phyloP scores from a whole-genome alignment of 306 rosid species.

The Fragaria nilgerrensis region DNA sequence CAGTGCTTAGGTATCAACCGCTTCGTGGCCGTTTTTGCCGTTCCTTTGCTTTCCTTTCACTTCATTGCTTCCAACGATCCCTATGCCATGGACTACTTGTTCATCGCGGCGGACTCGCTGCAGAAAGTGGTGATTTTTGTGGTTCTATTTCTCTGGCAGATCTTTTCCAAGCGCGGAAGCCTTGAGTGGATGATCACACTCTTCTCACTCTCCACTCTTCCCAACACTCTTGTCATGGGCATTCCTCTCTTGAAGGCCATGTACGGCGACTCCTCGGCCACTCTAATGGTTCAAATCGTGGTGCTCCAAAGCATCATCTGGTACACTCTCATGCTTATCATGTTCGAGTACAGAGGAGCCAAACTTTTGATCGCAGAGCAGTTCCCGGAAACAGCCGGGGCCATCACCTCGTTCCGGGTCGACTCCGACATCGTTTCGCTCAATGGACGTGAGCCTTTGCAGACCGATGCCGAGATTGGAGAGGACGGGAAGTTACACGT shows the following conservation, averaged over 20 bases:
- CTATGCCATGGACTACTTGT: slow-evolving; percentile 69
- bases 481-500: slow-evolving; percentile 85
- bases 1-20: slow-evolving; percentile 88
- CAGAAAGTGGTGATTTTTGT: slow-evolving; percentile 56
- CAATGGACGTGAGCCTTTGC: slow-evolving; percentile 60
- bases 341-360: slow-evolving; percentile 86
- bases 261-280: slow-evolving; percentile 74
- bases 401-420: slow-evolving; percentile 64
- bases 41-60: slow-evolving; percentile 79
- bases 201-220: slow-evolving; percentile 82
- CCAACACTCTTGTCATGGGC: slow-evolving; percentile 90
- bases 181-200: slow-evolving; percentile 80
- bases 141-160: slow-evolving; percentile 71
- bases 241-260: slow-evolving; percentile 74
- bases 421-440: slow-evolving; percentile 81
- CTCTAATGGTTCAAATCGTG: slow-evolving; percentile 78
- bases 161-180: slow-evolving; percentile 47
- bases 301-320: slow-evolving; percentile 77
- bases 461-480: slow-evolving; percentile 72
- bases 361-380: slow-evolving; percentile 70
- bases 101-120: slow-evolving; percentile 80
- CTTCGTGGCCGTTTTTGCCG: slow-evolving; percentile 77
- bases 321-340: slow-evolving; percentile 70
- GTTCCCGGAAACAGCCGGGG: slow-evolving; percentile 80
- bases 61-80: slow-evolving; percentile 76